Conservation (phyloP, 495 filamentous ascomycete genomes). For the Bacidia rubella region DNA sequence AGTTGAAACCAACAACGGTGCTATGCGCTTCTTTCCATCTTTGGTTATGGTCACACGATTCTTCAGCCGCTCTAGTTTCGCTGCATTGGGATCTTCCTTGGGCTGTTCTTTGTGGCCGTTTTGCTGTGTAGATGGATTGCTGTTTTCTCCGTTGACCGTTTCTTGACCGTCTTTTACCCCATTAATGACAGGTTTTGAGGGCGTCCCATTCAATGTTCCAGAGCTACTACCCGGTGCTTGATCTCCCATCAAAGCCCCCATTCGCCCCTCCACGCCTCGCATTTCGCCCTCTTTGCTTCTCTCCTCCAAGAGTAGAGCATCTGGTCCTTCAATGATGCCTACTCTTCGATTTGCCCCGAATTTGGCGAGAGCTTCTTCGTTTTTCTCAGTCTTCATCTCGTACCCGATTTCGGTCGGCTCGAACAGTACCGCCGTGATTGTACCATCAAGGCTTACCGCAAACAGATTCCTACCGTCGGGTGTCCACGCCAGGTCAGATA, state of each 20-base stretch:
- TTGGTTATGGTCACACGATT: constrained; percentile 87
- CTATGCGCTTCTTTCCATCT: constrained; percentile 92
- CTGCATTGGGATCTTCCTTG: constrained; percentile 48
- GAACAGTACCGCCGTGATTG: constrained; percentile 62
- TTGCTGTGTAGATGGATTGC: constrained; percentile 1
- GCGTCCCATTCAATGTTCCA: constrained; percentile 19
- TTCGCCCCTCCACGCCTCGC: constrained; percentile 77
- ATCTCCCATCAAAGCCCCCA: constrained; percentile 97
- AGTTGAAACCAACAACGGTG: constrained; percentile 79
- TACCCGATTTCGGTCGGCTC: constrained; percentile 61
- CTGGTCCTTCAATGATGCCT: constrained; percentile 80
- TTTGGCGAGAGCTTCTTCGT: constrained; percentile 81
- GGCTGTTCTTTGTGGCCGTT: constrained; percentile 26
- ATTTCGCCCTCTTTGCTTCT: constrained; percentile 82
- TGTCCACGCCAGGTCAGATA: constrained; percentile 89
- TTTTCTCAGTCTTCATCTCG: constrained; percentile 66
- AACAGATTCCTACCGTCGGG: constrained; percentile 83
- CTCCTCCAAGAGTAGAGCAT: constrained; percentile 76
- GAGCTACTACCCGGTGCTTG: constrained; percentile 18
- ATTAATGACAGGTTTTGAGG: constrained; percentile 18
- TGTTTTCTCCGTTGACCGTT: constrained; percentile 17
- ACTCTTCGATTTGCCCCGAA: constrained; percentile 78
- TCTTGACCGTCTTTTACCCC: constrained; percentile 2
- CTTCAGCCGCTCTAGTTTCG: constrained; percentile 67
- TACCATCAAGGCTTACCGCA: constrained; percentile 74